Conservation (phyloP, 2,329 filamentous ascomycete genomes). For the Akanthomyces lecanii region DNA sequence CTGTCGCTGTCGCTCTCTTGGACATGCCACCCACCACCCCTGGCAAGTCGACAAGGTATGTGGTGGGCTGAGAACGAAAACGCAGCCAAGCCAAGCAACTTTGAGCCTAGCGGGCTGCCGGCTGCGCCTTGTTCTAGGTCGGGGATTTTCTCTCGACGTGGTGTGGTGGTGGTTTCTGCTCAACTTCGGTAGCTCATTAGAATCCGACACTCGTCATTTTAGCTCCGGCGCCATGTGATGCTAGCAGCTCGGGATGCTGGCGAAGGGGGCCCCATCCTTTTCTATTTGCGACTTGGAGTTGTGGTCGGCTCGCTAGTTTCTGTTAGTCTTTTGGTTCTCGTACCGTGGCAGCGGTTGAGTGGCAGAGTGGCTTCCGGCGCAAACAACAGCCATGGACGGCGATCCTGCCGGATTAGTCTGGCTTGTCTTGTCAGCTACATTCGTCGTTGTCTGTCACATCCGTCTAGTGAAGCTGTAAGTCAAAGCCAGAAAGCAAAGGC, state of each 20-base stretch:
- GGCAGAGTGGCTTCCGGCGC: not conserved
- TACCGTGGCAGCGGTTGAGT: not conserved
- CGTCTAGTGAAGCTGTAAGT: no score
- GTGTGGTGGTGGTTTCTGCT: not conserved
- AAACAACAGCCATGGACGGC: constrained; percentile 12
- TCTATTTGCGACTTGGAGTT: no score
- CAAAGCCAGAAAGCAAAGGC: no score
- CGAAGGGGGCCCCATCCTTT: no score
- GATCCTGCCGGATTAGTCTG: constrained; percentile 5
- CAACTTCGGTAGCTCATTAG: not conserved
- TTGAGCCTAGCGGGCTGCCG: constrained; percentile 4
- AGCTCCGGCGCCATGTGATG: not conserved
- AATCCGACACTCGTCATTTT: constrained; percentile 11
- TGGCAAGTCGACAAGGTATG: not conserved
- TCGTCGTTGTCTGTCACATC: not conserved
- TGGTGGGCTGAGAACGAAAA: not conserved
- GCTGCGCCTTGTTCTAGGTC: constrained; percentile 15
- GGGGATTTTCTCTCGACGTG: constrained; percentile 3
- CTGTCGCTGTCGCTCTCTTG: not conserved
- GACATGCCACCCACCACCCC: not conserved
- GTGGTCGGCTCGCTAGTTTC: not conserved
- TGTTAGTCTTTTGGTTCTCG: constrained; percentile 1
- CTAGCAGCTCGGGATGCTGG: no score
- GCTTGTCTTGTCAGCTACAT: not conserved
- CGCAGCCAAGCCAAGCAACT: not conserved